A percentile compares a stretch with the other conserved stretches of the same genome.
phyloP scores from a whole-genome alignment of 495 filamentous ascomycete genomes.

The Neurospora sp. region DNA sequence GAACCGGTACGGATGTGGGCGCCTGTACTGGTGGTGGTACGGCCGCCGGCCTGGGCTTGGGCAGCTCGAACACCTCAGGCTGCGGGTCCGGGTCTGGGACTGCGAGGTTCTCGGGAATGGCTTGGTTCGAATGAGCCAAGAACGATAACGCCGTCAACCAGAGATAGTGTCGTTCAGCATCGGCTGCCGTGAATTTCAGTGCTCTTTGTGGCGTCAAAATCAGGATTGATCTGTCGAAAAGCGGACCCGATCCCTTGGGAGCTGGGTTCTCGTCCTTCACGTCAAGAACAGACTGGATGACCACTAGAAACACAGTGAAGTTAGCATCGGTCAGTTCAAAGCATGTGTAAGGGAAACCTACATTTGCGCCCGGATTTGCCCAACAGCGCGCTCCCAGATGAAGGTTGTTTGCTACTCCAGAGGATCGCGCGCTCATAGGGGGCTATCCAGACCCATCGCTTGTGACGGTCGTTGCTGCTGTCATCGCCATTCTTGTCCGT shows the following conservation, averaged over 20 bases:
- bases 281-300: conserved; percentile 91
- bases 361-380: conserved; percentile 93
- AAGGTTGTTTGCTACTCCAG: conserved; percentile 97
- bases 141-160: conserved; percentile 94
- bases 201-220: conserved; percentile 89
- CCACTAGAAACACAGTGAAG: conserved; percentile 45
- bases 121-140: conserved; percentile 72
- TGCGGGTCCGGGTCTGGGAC: conserved; percentile 44
- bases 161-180: conserved; percentile 79
- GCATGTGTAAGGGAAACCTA: conserved; percentile 39
- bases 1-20: conserved; percentile 8
- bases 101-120: conserved; percentile 56
- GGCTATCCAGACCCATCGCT: conserved; percentile 96
- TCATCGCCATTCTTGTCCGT: conserved; percentile 51
- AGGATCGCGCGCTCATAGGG: conserved; percentile 93
- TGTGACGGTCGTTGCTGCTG: conserved; percentile 65
- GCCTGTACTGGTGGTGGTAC: neutral
- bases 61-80: conserved; percentile 37
- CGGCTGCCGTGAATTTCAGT: conserved; percentile 85
- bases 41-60: conserved; percentile 21
- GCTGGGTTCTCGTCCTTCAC: conserved; percentile 89
- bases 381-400: conserved; percentile 73
- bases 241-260: conserved; percentile 55
- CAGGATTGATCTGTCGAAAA: conserved; percentile 90
- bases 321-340: neutral